Evolutionary conservation across 2,329 filamentous ascomycete species (phyloP).

Genomic region (Aspergillus sp.): DNA sequence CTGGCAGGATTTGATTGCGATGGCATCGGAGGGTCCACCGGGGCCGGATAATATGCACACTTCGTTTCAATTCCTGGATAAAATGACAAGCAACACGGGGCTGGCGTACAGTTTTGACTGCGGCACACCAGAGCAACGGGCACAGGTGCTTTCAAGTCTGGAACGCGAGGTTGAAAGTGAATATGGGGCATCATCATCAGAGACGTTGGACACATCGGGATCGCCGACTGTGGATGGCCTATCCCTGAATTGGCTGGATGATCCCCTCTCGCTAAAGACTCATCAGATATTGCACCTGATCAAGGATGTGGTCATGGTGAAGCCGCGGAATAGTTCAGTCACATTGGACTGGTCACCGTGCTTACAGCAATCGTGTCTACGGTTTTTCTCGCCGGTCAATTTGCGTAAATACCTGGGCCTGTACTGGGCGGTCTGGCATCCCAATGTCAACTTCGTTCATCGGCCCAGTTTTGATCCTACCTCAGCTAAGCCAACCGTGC

Average conservation of each 20-base stretch:
- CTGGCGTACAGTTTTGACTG: slow-evolving; percentile 33
- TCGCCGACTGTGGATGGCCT: slow-evolving; percentile 1
- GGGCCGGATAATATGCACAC: slow-evolving; percentile 6
- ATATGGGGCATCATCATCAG: not conserved
- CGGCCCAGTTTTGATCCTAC: slow-evolving; percentile 29
- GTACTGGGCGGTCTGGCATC: slow-evolving; percentile 35
- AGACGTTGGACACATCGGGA: not conserved
- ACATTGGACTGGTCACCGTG: slow-evolving; percentile 27
- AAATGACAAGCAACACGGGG: slow-evolving; percentile 33
- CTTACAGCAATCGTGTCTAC: slow-evolving; percentile 20
- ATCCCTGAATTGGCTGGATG: slow-evolving; percentile 18
- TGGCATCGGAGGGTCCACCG: slow-evolving; percentile 3
- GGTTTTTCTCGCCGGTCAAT: slow-evolving; percentile 18
- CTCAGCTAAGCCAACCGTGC: slow-evolving; percentile 21
- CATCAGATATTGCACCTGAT: slow-evolving; percentile 31
- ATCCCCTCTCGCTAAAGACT: slow-evolving; percentile 29
- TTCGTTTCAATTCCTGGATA: slow-evolving; percentile 24
- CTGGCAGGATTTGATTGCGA: slow-evolving; percentile 8
- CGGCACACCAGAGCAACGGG: slow-evolving; percentile 26
- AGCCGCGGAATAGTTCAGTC: slow-evolving; percentile 29
- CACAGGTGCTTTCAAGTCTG: slow-evolving; percentile 12
- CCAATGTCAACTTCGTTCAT: slow-evolving; percentile 32
- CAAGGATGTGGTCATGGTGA: slow-evolving; percentile 29
- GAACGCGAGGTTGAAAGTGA: not conserved
- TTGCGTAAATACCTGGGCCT: slow-evolving; percentile 26